Evolutionary conservation across 257 asterid genomes (phyloP).

Genomic region (Petunia axillaris): DNA sequence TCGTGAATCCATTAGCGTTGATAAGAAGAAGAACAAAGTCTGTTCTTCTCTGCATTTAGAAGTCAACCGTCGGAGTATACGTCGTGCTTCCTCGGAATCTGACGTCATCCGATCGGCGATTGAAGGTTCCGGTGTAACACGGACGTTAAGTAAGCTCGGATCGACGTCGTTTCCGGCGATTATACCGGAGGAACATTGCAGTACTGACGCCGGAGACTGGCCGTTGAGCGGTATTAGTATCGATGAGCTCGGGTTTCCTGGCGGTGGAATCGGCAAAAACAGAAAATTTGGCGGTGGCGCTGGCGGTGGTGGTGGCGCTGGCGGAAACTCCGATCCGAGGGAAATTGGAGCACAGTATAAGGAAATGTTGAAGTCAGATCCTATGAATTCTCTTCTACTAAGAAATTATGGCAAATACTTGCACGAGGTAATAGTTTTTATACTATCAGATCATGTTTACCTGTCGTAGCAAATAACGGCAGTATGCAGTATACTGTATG

Average conservation of each 20-base stretch:
- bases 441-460: neutral
- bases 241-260: conserved; percentile 44
- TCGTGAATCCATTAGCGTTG: conserved; percentile 25
- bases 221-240: conserved; percentile 23
- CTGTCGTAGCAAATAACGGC: neutral
- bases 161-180: conserved; percentile 39
- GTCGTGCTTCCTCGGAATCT: conserved; percentile 49
- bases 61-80: conserved; percentile 34
- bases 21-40: conserved; percentile 14
- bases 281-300: conserved; percentile 49
- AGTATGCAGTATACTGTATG: neutral
- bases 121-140: conserved; percentile 6
- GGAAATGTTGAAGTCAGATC: conserved; percentile 58
- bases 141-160: conserved; percentile 35
- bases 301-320: conserved; percentile 28
- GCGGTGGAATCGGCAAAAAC: conserved; percentile 56
- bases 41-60: conserved; percentile 36
- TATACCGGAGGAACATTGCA: conserved; percentile 44
- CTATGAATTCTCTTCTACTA: conserved; percentile 56
- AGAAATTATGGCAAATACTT: conserved; percentile 73
- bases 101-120: conserved; percentile 36
- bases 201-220: conserved; percentile 24
- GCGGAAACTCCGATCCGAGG: conserved; percentile 34
- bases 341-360: conserved; percentile 52
- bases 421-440: conserved; percentile 57